A percentile compares a stretch with the other conserved stretches of the same genome.
Evolutionary conservation across 495 filamentous ascomycete genomes (phyloP).

Genomic region (Aspergillus cristatus): DNA sequence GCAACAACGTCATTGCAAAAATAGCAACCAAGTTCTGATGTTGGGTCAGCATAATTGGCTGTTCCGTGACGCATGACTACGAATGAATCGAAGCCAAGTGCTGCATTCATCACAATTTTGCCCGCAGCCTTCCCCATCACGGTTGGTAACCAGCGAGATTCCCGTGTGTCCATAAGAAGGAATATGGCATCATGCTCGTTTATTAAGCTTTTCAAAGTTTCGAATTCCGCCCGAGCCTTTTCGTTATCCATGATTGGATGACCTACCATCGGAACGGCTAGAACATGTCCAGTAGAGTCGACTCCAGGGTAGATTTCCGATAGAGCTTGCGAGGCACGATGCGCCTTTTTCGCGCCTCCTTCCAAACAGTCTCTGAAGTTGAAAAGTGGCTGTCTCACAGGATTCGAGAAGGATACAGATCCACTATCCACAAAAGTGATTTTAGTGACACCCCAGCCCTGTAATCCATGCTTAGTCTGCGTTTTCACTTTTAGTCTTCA

Average conservation of each 20-base stretch:
- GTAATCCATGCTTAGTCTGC: neutral
- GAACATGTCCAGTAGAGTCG: constrained; percentile 61
- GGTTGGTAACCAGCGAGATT: constrained; percentile 93
- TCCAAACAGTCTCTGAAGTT: constrained; percentile 79
- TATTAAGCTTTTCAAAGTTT: constrained; percentile 62
- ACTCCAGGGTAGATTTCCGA: constrained; percentile 87
- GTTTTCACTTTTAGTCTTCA: too few relatives aligned
- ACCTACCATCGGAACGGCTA: constrained; percentile 91
- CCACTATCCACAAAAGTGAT: constrained; percentile 96
- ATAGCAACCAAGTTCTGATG: constrained; percentile 75
- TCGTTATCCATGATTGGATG: constrained; percentile 71
- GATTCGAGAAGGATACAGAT: constrained; percentile 94
- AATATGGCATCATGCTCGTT: constrained; percentile 89
- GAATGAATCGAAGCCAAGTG: constrained; percentile 91
- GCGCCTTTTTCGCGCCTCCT: constrained; percentile 78
- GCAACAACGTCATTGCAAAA: constrained; percentile 98
- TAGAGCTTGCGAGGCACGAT: constrained; percentile 70
- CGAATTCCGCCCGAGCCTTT: constrained; percentile 61
- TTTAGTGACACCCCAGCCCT: constrained; percentile 92
- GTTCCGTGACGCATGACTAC: constrained; percentile 94
- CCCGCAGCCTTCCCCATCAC: constrained; percentile 89
- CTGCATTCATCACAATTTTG: constrained; percentile 95
- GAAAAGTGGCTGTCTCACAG: constrained; percentile 89
- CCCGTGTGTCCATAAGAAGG: constrained; percentile 90
- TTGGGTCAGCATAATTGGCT: constrained; percentile 21